These are phyloP conservation scores for Codiaeum variegatum DNA, from an alignment of 441 rosid genomes.

Conservation along the genomic window DNA sequence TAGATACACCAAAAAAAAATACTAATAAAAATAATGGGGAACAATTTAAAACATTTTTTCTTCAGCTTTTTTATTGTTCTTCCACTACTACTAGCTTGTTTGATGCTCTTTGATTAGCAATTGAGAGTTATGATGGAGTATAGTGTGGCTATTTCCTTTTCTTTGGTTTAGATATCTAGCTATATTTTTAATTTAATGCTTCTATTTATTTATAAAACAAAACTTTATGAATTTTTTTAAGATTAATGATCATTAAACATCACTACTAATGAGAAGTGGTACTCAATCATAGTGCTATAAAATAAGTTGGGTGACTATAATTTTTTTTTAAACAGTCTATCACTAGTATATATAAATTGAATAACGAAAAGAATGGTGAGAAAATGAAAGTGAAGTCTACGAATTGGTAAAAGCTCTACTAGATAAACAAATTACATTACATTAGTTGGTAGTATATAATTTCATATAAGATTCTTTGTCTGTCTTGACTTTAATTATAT, in stretches of 20 bases:
- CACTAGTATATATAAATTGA: neutral
- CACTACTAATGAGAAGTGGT: neutral
- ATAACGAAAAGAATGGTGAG: neutral
- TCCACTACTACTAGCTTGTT: slow-evolving; percentile 19
- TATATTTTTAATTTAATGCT: neutral
- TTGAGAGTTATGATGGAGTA: slow-evolving; percentile 29
- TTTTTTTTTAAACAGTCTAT: no score
- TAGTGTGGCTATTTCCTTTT: slow-evolving; percentile 14
- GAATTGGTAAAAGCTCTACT: neutral
- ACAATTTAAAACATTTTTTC: neutral
- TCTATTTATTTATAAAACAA: no score
- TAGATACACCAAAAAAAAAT: neutral
- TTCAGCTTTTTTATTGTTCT: neutral
- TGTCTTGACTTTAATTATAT: no score
- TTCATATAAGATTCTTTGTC: neutral
- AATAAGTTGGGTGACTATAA: no score
- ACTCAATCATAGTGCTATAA: neutral
- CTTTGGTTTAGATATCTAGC: neutral
- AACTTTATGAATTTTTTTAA: no score
- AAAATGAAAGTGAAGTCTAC: neutral
- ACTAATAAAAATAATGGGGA: neutral
- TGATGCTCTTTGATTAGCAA: slow-evolving; percentile 24
- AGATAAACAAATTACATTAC: neutral
- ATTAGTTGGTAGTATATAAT: neutral
- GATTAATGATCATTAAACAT: no score